phyloP scores from a whole-genome alignment of 1,284 basidiomycete species.

The Kalmanozyma brasiliensis region DNA sequence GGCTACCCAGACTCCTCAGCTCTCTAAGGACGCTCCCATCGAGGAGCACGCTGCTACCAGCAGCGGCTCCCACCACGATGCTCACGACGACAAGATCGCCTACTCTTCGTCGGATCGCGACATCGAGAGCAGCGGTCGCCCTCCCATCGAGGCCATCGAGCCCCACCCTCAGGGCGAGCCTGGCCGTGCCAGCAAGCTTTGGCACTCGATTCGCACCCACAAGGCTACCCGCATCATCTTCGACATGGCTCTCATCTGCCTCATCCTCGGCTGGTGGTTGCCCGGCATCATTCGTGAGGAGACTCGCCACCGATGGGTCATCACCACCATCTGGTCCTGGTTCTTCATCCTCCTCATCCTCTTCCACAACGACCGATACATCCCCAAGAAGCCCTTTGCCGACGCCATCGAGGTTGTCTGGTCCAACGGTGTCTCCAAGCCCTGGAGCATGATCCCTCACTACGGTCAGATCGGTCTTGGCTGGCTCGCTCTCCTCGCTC shows the following conservation, averaged over 20 bases:
- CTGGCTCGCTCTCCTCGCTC: constrained; percentile 53
- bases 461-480: constrained; percentile 45
- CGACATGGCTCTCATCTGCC: constrained; percentile 39
- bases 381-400: constrained; percentile 58
- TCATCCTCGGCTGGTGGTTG: constrained; percentile 54
- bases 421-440: constrained; percentile 42
- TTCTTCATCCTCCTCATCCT: constrained; percentile 65
- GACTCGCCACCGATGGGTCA: constrained; percentile 53
- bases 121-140: constrained; percentile 40
- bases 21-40: constrained; percentile 26
- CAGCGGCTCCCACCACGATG: constrained; percentile 41
- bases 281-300: constrained; percentile 50
- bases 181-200: constrained; percentile 36
- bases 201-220: constrained; percentile 43
- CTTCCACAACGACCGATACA: constrained; percentile 61
- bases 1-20: constrained; percentile 31
- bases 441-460: constrained; percentile 57
- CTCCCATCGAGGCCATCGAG: constrained; percentile 37
- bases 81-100: constrained; percentile 42
- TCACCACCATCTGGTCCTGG: constrained; percentile 55
- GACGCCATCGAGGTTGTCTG: constrained; percentile 41
- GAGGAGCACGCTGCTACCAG: constrained; percentile 25
- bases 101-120: constrained; percentile 49
- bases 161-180: constrained; percentile 50
- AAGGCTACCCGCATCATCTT: constrained; percentile 34